phyloP scores from a whole-genome alignment of 2,329 filamentous ascomycete genomes.

The Alternaria solani region DNA sequence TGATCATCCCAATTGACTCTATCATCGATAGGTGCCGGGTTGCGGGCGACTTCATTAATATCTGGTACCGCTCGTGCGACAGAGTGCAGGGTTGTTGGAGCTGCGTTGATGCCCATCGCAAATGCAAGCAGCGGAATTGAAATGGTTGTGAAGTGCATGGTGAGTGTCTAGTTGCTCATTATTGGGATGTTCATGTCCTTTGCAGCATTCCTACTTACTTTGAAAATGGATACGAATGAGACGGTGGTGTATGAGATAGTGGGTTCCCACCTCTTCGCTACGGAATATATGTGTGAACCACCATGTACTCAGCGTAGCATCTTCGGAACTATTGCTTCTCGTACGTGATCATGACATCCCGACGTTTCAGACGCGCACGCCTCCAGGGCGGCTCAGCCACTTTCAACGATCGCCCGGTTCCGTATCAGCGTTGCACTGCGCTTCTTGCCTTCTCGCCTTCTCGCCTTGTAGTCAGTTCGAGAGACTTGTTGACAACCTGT shows the following conservation, averaged over 20 bases:
- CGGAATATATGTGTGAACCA: conserved; percentile 4
- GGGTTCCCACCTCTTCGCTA: background rate
- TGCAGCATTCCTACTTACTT: background rate
- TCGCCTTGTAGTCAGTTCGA: background rate
- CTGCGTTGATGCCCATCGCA: conserved; percentile 12
- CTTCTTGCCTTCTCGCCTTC: background rate
- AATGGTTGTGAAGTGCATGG: conserved; percentile 19
- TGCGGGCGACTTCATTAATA: conserved; percentile 24
- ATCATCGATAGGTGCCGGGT: conserved; percentile 28
- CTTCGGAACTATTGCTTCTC: conserved; percentile 14
- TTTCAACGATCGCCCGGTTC: background rate
- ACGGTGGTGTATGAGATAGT: background rate
- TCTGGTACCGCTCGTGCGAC: conserved; percentile 19
- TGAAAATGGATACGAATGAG: background rate
- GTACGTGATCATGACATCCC: conserved; percentile 10
- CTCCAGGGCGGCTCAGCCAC: conserved; percentile 3
- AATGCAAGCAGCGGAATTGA: conserved; percentile 19
- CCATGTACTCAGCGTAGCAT: conserved; percentile 13
- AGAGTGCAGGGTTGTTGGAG: conserved; percentile 12
- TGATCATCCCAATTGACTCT: conserved; percentile 12
- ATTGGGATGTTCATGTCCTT: background rate
- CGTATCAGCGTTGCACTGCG: conserved; percentile 15
- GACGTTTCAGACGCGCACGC: conserved; percentile 18
- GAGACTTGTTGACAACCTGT: background rate
- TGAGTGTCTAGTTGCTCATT: background rate